These are phyloP conservation scores for Tetracladium setigerum DNA, from an alignment of 495 filamentous ascomycete species.

Conservation along the genomic window DNA sequence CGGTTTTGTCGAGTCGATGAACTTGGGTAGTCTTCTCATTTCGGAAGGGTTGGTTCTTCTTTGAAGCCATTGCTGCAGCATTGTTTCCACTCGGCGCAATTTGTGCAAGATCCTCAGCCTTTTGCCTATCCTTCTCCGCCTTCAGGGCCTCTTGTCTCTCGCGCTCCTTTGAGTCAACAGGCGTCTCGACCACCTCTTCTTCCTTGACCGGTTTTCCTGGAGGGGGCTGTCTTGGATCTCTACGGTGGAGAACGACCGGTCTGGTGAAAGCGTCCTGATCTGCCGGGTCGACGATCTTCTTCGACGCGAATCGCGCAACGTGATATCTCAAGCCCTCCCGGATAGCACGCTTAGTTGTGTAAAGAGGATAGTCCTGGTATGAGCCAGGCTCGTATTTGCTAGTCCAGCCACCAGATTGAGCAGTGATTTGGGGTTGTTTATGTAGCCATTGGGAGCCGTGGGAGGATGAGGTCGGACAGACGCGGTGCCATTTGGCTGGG, in stretches of 20 bases:
- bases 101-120: constrained; percentile 74
- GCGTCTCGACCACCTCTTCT: constrained; percentile 37
- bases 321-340: constrained; percentile 79
- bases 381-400: constrained; percentile 29
- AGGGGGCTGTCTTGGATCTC: constrained; percentile 71
- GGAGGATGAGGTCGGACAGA: neutral
- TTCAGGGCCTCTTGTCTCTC: constrained; percentile 63
- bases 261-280: constrained; percentile 77
- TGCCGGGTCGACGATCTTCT: constrained; percentile 59
- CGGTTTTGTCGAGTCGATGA: constrained; percentile 45
- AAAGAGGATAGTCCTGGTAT: constrained; percentile 61
- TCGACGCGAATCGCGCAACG: constrained; percentile 63
- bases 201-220: constrained; percentile 44
- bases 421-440: constrained; percentile 30
- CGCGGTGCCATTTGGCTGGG: constrained; percentile 7
- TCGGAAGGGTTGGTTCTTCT: constrained; percentile 56
- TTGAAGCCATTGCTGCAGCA: constrained; percentile 37
- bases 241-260: constrained; percentile 80
- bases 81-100: constrained; percentile 64
- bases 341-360: constrained; percentile 72
- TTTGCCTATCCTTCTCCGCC: constrained; percentile 72
- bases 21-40: constrained; percentile 68
- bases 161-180: constrained; percentile 50
- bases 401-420: constrained; percentile 49
- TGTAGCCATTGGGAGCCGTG: constrained; percentile 11